Base-by-base conservation (phyloP, 306 rosid species). In the Cicer bijugum region DNA sequence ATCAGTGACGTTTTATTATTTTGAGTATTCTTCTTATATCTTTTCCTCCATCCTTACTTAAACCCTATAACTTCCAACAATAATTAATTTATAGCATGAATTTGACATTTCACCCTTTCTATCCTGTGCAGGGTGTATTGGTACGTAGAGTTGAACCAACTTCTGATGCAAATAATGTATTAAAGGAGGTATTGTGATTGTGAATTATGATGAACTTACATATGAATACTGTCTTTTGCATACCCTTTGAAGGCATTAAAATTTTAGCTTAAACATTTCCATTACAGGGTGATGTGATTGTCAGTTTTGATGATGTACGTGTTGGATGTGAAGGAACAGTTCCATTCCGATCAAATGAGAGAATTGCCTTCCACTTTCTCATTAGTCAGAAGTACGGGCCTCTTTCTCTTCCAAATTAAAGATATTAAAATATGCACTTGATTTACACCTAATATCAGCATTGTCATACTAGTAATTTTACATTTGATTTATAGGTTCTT, bases 271-370 rank as follows among this genome's bases (percentile, higher is more conserved):
- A 55, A 59, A 46, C 74, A 28, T 83, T 76, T 17, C 74, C 53
- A 48, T 84, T 83, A 75, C 89, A 94, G 99, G 99, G 99, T 66
- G 97, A 94, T 72, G 97, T 94, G 71, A 94, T 94, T 87, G 92
- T 91, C 73, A 91, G 97, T 86, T 94, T 94, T 64, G 91, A 94
- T 85, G 89, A 71, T 80, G 77, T 91, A 56, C 89, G 74, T 72
- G 87, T 94, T 73, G 99, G 99, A 63, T 77, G 91, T 74, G 99
- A 94, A 85, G 99, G 99, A 78, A 94, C 99, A 43, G 90, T 94
- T 61, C 99, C 97, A 43, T 94, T 89, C 85, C 84, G 99, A 46
- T 77, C 97, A 44, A 88, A 88, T 68, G 99, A 91, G 82, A 92
- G 97, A 76, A 94, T 94, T 75, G 99, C 96, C 62, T 94, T 94